These are phyloP conservation scores for Epichloe glyceriae DNA, from an alignment of 2,329 filamentous ascomycete species.

Conservation along the genomic window DNA sequence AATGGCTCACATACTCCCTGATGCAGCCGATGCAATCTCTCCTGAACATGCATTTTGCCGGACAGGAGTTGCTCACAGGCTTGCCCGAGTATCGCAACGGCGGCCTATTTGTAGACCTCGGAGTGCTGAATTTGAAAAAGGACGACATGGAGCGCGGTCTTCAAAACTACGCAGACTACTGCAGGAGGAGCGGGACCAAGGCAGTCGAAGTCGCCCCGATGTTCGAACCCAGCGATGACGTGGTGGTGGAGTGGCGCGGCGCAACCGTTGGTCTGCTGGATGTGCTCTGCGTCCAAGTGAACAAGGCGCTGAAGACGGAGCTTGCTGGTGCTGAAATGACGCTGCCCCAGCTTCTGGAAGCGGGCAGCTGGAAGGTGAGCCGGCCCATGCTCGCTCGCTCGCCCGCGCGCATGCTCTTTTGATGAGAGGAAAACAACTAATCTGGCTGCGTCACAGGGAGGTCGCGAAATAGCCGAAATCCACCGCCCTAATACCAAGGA, in stretches of 20 bases:
- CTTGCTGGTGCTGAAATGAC: conserved; percentile 60
- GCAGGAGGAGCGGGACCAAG: conserved; percentile 55
- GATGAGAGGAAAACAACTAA: too few relatives aligned
- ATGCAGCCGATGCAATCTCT: conserved; percentile 83
- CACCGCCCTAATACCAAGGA: conserved; percentile 93
- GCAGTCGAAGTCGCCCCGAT: conserved; percentile 41
- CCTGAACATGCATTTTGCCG: conserved; percentile 68
- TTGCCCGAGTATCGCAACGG: conserved; percentile 89
- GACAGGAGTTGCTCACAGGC: conserved; percentile 70
- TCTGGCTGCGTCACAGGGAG: conserved; percentile 42
- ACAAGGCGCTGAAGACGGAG: conserved; percentile 49
- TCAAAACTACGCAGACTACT: conserved; percentile 49
- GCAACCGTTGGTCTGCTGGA: conserved; percentile 50
- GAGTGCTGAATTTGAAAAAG: conserved; percentile 63
- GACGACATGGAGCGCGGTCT: conserved; percentile 59
- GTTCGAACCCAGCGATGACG: conserved; percentile 47
- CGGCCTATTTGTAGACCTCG: conserved; percentile 74
- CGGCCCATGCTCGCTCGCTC: too few relatives aligned
- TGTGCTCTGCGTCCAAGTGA: conserved; percentile 35
- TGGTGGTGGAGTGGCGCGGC: conserved; percentile 53
- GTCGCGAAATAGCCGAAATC: conserved; percentile 89
- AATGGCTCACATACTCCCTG: conserved; percentile 89
- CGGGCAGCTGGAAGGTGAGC: conserved; percentile 91
- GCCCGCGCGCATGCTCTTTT: too few relatives aligned
- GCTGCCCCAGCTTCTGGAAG: conserved; percentile 82